phyloP scores from a whole-genome alignment of 2,329 filamentous ascomycete species.

The Scleromitrula shiraiana region DNA sequence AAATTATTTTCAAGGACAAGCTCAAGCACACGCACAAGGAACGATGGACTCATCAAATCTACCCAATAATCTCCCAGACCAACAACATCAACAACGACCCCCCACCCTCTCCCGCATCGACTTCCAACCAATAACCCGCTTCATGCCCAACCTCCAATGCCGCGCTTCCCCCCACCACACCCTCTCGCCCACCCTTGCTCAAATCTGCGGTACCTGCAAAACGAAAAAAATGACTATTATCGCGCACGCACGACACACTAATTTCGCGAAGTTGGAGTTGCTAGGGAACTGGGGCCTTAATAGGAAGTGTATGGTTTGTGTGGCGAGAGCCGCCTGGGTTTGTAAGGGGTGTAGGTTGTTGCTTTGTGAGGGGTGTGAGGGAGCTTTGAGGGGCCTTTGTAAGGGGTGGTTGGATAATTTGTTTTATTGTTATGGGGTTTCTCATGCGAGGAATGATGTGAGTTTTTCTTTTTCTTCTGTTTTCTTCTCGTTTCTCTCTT shows the following conservation, averaged over 20 bases:
- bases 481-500: background rate
- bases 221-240: background rate
- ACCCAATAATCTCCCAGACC: no score
- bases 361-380: background rate
- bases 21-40: no score
- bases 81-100: no score
- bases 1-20: no score
- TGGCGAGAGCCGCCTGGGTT: background rate
- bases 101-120: background rate
- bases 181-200: background rate
- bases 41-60: no score
- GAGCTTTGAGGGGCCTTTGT: background rate
- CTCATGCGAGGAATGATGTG: background rate
- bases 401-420: background rate
- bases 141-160: constrained; percentile 7
- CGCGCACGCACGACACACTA: background rate
- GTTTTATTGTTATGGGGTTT: background rate
- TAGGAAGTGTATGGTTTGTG: background rate
- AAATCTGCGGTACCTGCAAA: constrained; percentile 2
- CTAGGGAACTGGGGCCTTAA: background rate
- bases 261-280: background rate
- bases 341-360: background rate
- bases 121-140: background rate
- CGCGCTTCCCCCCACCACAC: background rate
- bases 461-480: background rate